Evolutionary conservation across 1,139 yeast genomes (phyloP), one percentile per base, ranked within the genome.

Genomic region (Candida albicans): DNA sequence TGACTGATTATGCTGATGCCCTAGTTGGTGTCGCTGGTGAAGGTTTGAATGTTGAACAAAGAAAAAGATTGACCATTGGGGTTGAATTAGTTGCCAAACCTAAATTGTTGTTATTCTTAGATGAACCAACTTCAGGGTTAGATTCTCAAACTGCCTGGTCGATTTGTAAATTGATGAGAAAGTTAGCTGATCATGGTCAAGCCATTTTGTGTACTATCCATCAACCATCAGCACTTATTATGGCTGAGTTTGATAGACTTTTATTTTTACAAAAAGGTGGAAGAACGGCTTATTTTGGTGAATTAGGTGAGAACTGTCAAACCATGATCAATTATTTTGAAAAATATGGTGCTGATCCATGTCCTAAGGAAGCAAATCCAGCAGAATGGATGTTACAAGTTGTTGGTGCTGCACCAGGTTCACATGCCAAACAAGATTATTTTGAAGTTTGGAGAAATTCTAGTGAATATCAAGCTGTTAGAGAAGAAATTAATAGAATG

Each of bases 261-360:
- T 61, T 67, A 48, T 66, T 67, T 45, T 62, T 68, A 52, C 70
- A 66, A 52, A 63, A 57, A 50, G 73, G 73, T 46, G 87, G 87
- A 48, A 68, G 74, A 59, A 81, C 84, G 49, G 86, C 81, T 34
- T 82, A 82, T 59, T 81, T 80, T 57, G 87, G 87, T 49, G 84
- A 81, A 48, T 77, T 81, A 54, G 87, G 86, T 48, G 60, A 65
- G 45, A 70, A 72, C 52, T 79, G 84, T 45, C 44, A 56, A 8
- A 67, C 78, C 5, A 61, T 82, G 56, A 63, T 77, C 43, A 56
- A 65, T 35, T 82, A 82, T 56, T 82, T 82, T 52, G 85, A 79
- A 57, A 70, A 70, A 52, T 67, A 81, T 46, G 82, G 84, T 9
- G 65, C 68, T 34, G 40, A 37, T 37, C 35, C 40, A 48, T 81